phyloP scores from a whole-genome alignment of 805 yeast genomes.

The Metschnikowia cerradonensis region DNA sequence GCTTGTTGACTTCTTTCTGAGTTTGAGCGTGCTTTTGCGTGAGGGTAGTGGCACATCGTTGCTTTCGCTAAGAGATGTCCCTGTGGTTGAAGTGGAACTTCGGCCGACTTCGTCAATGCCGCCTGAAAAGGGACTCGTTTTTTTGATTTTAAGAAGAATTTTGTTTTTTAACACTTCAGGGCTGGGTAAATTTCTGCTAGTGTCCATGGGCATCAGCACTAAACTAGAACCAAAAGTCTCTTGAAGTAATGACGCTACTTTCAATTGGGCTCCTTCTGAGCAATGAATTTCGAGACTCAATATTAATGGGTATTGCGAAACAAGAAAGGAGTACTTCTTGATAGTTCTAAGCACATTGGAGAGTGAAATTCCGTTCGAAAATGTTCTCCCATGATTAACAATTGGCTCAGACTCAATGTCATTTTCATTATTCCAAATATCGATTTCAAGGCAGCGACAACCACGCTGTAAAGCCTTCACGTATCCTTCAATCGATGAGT shows the following conservation, averaged over 20 bases:
- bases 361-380: constrained; percentile 71
- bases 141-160: constrained; percentile 76
- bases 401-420: constrained; percentile 61
- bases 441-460: constrained; percentile 92
- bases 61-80: constrained; percentile 42
- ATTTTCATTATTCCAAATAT: constrained; percentile 79
- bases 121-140: constrained; percentile 28
- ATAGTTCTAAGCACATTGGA: constrained; percentile 67
- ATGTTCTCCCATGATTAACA: constrained; percentile 84
- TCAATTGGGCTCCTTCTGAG: constrained; percentile 59
- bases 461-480: constrained; percentile 84
- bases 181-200: constrained; percentile 45
- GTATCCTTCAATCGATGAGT: constrained; percentile 86
- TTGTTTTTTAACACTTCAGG: constrained; percentile 70
- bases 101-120: constrained; percentile 20
- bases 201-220: constrained; percentile 36
- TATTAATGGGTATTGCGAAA: constrained; percentile 81
- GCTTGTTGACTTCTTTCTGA: constrained; percentile 22
- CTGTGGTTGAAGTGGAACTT: constrained; percentile 31
- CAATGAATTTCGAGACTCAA: constrained; percentile 86
- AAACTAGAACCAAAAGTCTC: constrained; percentile 59
- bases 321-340: constrained; percentile 81
- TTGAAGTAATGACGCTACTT: constrained; percentile 49
- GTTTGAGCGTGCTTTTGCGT: constrained; percentile 18
- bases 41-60: constrained; percentile 13